Base-by-base conservation (phyloP, 148 eudicot species). In the Polygonum aviculare region DNA sequence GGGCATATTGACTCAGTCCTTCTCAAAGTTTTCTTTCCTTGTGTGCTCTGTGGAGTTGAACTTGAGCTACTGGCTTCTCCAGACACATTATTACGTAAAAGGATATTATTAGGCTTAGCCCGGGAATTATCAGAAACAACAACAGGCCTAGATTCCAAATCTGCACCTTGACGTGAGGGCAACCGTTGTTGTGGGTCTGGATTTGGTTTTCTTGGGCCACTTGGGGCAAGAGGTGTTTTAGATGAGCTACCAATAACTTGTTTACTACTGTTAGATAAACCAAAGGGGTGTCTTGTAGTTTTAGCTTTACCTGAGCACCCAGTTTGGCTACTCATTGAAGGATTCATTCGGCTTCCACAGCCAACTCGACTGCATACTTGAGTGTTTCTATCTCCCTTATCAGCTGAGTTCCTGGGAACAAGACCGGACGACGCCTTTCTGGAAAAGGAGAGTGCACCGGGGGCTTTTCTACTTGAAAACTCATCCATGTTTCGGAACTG, bases 361-460 rank as follows among this genome's bases (percentile, higher is more conserved):
- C 95, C 93, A 73, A 77, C 82, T 82, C 98, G 84, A 59, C 92
- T 94, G 84, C 97, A 94, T 72, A 90, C 87, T 74, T 84, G 90
- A 80, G 45, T 82, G 81, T 78, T 79, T 44, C 81, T 82, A 69
- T 86, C 88, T 78, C 84, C 72, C 45, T 67, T 67, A 19, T 84
- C 83, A 73, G 88, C 49, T 51, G 86, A 69, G 75, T 84, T 84
- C 82, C 88, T 87, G 26, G 69, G 72, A 74, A 16, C 80, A 73
- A 81, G 72, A 77, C 81, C 80, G 77, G 89, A 77, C 5, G 72
- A 38, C 7, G 82, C 80, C 79, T 86, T 90, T 76, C 83, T 87
- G 6, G 92, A 82, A 19, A 77, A 47, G 44, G 72, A 74, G 59
- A 80, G 65, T 72, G 91, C 88, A 73, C 90, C 83, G 67, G 75